Evolutionary conservation across 2,329 filamentous ascomycete genomes (phyloP).

Genomic region (Tolypocladium guangdongense): DNA sequence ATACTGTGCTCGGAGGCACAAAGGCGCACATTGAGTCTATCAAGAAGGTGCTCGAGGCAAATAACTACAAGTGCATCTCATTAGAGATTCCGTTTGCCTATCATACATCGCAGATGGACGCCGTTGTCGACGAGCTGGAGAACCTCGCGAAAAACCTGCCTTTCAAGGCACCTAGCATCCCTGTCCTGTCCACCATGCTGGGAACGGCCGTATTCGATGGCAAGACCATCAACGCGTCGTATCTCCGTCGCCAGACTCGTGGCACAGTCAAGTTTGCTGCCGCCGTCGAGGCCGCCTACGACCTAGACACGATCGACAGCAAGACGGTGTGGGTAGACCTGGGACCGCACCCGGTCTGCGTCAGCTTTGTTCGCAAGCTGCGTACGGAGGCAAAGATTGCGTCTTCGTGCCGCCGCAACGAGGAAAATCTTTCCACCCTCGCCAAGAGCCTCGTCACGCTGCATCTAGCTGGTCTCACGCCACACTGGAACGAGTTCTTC

Average conservation of each 20-base stretch:
- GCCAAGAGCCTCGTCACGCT: too few species aligned
- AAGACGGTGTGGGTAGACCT: too few species aligned
- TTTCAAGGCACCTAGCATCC: constrained; percentile 1
- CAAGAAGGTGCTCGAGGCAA: neutral
- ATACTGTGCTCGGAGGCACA: constrained; percentile 37
- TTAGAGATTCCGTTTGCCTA: constrained; percentile 26
- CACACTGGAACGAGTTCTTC: too few species aligned
- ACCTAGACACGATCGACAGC: too few species aligned
- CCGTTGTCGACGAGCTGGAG: constrained; percentile 37
- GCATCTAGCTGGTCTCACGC: too few species aligned
- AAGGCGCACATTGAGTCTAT: constrained; percentile 5
- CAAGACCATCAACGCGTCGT: constrained; percentile 2
- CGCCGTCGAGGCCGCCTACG: constrained; percentile 7
- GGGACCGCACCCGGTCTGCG: too few species aligned
- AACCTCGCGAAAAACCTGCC: constrained; percentile 1
- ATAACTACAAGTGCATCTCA: constrained; percentile 18
- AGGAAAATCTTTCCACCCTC: neutral
- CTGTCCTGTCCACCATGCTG: constrained; percentile 30
- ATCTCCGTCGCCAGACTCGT: constrained; percentile 2
- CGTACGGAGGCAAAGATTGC: neutral
- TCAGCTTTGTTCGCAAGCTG: neutral
- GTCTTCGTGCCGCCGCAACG: neutral
- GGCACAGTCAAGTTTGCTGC: constrained; percentile 14
- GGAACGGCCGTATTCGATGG: constrained; percentile 34
- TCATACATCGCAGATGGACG: constrained; percentile 25